Percentiles rank a stretch among this genome's conserved stretches.
phyloP scores from a whole-genome alignment of 495 filamentous ascomycete genomes.

The Aspergillus sparsus region DNA sequence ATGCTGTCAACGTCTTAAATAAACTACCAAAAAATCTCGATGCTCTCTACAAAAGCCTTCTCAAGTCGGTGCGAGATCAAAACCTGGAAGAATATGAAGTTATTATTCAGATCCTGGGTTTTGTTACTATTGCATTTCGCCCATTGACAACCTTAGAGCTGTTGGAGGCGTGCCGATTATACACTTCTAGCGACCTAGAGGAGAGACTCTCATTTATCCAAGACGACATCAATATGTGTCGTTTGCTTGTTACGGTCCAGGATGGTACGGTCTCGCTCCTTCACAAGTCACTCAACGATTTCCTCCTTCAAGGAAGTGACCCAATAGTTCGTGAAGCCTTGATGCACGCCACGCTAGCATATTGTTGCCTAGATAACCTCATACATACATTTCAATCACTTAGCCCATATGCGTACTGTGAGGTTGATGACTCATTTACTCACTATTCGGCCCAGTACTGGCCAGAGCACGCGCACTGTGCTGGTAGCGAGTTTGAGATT shows the following conservation, averaged over 20 bases:
- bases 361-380: not conserved
- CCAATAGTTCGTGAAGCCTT: not conserved
- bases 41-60: conserved; percentile 22
- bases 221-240: conserved; percentile 13
- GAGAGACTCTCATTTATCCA: not conserved
- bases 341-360: not conserved
- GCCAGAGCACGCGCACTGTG: not conserved
- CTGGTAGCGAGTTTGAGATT: not conserved
- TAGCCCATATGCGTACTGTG: not conserved
- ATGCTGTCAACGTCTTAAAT: conserved; percentile 20
- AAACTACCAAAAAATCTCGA: conserved; percentile 21
- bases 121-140: conserved; percentile 19
- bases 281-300: not conserved
- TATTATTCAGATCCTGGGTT: conserved; percentile 15
- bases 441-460: not conserved
- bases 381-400: not conserved
- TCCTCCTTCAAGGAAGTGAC: not conserved
- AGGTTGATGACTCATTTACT: not conserved
- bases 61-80: conserved; percentile 18
- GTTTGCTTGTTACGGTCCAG: not conserved
- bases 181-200: conserved; percentile 1
- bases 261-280: not conserved
- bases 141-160: conserved; percentile 22
- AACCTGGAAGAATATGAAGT: conserved; percentile 10
- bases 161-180: conserved; percentile 17